These are phyloP conservation scores for Fomitopsis palustris DNA, from an alignment of 1,284 basidiomycete genomes.

Conservation along the genomic window DNA sequence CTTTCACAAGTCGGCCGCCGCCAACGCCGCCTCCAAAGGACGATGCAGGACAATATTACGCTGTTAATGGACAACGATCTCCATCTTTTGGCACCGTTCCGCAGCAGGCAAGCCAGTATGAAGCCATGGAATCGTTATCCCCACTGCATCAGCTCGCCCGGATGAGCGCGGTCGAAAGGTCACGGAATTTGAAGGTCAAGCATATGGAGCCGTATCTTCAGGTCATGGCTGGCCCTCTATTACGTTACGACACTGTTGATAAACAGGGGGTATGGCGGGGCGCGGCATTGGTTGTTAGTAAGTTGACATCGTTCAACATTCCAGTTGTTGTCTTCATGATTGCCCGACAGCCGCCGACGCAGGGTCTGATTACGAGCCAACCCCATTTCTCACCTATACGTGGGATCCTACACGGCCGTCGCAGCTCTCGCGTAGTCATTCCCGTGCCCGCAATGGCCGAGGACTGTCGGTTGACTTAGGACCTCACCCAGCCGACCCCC, in stretches of 20 bases:
- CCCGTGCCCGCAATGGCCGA: constrained; percentile 15
- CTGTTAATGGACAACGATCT: neutral
- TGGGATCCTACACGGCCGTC: constrained; percentile 56
- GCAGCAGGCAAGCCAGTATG: constrained; percentile 5
- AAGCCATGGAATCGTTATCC: constrained; percentile 9
- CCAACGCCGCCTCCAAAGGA: constrained; percentile 35
- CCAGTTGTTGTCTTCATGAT: neutral
- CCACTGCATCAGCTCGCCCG: constrained; percentile 38
- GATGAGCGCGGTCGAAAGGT: constrained; percentile 62
- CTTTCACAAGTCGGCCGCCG: constrained; percentile 16
- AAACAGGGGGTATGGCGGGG: constrained; percentile 80
- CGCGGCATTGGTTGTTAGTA: constrained; percentile 81
- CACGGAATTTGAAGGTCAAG: constrained; percentile 49
- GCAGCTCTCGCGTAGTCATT: constrained; percentile 11
- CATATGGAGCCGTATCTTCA: constrained; percentile 71
- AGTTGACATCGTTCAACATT: too few relatives aligned
- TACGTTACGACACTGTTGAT: constrained; percentile 90
- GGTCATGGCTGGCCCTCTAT: constrained; percentile 84
- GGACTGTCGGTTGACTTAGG: constrained; percentile 52
- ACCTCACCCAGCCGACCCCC: constrained; percentile 70
- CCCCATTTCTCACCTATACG: constrained; percentile 71
- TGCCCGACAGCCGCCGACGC: constrained; percentile 63
- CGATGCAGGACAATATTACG: neutral
- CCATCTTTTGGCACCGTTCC: neutral
- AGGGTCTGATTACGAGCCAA: constrained; percentile 76